Base-by-base conservation (phyloP, 2,329 filamentous ascomycete genomes). In the Beauveria pseudobassiana region DNA sequence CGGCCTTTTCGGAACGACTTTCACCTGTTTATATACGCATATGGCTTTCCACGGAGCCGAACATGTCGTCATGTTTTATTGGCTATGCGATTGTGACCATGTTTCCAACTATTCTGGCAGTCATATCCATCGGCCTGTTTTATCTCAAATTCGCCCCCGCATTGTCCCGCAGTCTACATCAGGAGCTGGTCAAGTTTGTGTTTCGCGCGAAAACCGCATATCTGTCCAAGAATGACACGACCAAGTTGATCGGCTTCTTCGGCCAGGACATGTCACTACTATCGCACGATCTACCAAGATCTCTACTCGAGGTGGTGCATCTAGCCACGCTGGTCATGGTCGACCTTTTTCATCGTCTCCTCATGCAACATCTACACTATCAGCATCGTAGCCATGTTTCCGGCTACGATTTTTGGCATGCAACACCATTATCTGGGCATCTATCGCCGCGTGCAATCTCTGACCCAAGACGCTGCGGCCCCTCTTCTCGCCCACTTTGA, bases 401-500 rank as follows among this genome's bases (percentile, higher is more conserved):
- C 65, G 18, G 34, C 63, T 12, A 46, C 64, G 0, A 60, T 73
- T 2, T 74, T 70, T 50, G 14, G 67, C 8, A 56, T 74, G 10
- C 71, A 73, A 45, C 67, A 66, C 18, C 69, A 70, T 30, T 75
- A 74, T 59, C 65, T 75, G 0, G 64, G 66, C 8, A 74, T 73
- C 2, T 74, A 73, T 1, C 63, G 74, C 1, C 75, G 76, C 62
- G 50, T 76, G 1, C 69, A 74, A 7, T 59, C 72, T 8, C 62
- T 76, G 14, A 72, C 75, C 22, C 67, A 75, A 1, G 73, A 76
- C 62, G 68, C 69, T 1, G 72, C 71, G 57, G 67, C 67, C 3
- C 73, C 73, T 3, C 64, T 76, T 1, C 74, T 74, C 53, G 70
- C 69, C 0, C 68, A 69, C 34, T 73, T 77, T 42, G 69, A 74